phyloP scores from a whole-genome alignment of 441 rosid species.

The Monsonia emarginata region DNA sequence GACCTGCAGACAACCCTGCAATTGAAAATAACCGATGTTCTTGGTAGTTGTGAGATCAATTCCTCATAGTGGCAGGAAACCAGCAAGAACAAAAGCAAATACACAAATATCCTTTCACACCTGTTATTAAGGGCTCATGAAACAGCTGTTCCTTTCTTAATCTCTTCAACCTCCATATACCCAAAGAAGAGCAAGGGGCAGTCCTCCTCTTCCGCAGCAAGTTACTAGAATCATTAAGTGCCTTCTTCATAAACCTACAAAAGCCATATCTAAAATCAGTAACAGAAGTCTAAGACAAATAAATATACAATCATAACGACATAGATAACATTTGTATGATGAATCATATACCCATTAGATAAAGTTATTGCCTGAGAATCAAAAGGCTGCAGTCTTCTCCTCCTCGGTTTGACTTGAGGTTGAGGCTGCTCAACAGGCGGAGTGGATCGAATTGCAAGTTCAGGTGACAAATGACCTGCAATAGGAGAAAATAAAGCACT shows the following conservation, averaged over 20 bases:
- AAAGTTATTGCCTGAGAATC: conserved; percentile 23
- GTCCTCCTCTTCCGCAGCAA: conserved; percentile 39
- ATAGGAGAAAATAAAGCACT: conserved; percentile 5
- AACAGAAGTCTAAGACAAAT: conserved; percentile 4
- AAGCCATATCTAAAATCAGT: conserved; percentile 12
- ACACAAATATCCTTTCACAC: conserved; percentile 22
- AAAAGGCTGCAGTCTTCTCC: conserved; percentile 37
- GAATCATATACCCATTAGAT: background rate
- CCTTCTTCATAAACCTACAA: conserved; percentile 47
- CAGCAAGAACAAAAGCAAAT: conserved; percentile 6
- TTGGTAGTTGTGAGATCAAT: background rate
- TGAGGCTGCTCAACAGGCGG: conserved; percentile 45
- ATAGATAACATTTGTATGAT: background rate
- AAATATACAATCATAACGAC: background rate
- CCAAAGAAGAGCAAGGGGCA: conserved; percentile 37
- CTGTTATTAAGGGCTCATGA: conserved; percentile 45
- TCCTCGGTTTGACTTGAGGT: conserved; percentile 34
- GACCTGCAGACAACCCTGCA: conserved; percentile 46
- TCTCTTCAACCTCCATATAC: conserved; percentile 42
- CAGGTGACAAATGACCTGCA: conserved; percentile 46
- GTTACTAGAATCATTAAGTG: conserved; percentile 47
- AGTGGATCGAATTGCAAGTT: conserved; percentile 39
- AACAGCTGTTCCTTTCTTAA: conserved; percentile 44
- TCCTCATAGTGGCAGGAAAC: conserved; percentile 12
- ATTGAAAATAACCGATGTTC: conserved; percentile 9